A percentile compares a stretch with the other conserved stretches of the same genome.
Evolutionary conservation across 768 basidiomycete species (phyloP).

Genomic region (Boletus barrowsii): DNA sequence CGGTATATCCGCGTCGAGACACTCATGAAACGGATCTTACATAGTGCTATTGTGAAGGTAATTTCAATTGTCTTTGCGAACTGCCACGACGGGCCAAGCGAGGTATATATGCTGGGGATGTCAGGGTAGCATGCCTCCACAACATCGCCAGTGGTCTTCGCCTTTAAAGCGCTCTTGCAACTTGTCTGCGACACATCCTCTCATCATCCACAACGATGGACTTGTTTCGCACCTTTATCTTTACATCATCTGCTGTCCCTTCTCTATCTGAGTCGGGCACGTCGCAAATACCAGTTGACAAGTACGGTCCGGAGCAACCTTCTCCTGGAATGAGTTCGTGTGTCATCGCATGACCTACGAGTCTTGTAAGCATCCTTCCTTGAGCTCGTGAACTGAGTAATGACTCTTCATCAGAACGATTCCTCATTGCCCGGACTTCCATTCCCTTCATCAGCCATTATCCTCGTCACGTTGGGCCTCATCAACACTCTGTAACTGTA

Average conservation of each 20-base stretch:
- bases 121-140: neutral
- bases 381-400: neutral
- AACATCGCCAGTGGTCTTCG: conserved; percentile 6
- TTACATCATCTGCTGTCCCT: neutral
- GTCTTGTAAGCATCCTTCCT: conserved; percentile 10
- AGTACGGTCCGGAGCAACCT: neutral
- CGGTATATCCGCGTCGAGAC: conserved; percentile 1
- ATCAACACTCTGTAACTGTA: conserved; percentile 1
- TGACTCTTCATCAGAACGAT: neutral
- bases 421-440: neutral
- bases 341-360: conserved; percentile 16
- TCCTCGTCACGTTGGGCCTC: neutral
- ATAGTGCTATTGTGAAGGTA: neutral
- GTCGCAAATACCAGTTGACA: conserved; percentile 14
- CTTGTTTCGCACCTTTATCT: conserved; percentile 2
- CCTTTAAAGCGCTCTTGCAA: neutral
- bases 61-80: conserved; percentile 15
- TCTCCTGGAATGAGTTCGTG: neutral
- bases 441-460: neutral
- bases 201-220: conserved; percentile 18
- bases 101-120: conserved; percentile 13
- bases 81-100: neutral
- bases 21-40: neutral
- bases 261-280: neutral
- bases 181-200: conserved; percentile 7